Evolutionary conservation across 1,284 basidiomycete species (phyloP), one percentile per base, ranked within the genome.

Genomic region (Porodaedalea pini): DNA sequence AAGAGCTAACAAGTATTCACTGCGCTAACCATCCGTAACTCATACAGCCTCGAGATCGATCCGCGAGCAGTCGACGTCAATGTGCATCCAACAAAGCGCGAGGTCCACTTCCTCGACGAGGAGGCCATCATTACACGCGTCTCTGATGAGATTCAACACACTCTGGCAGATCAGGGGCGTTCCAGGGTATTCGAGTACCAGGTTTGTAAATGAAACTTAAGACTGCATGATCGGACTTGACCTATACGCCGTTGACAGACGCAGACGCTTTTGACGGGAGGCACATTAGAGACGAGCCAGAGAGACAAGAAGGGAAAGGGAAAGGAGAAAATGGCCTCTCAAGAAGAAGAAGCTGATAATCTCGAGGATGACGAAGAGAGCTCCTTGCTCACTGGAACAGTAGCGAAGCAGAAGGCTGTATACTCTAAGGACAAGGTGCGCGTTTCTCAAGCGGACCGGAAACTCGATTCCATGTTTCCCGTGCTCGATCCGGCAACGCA

Each of bases 81-180:
- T 65, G 95, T 99, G 0, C 96, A 98, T 69, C 97, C 97, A 0
- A 99, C 97, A 1, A 99, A 99, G 71, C 88, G 90, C 37, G 95
- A 98, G 70, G 94, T 98, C 0, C 92, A 95, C 64, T 99, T 99
- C 66, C 73, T 98, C 55, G 85, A 98, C 63, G 94, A 99, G 69
- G 97, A 98, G 54, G 79, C 79, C 11, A 92, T 98, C 64, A 88
- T 90, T 3, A 87, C 94, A 63, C 76, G 75, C 5, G 84, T 99
- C 49, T 85, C 90, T n/a, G 83, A 88, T 62, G 78, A 77, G 0
- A 75, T 97, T 1, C 86, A 91, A 61, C 73, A 78, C 48, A 77
- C 76, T 21, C 74, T 95, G n/a, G 78, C 85, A 0, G 79, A 79
- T 65, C 72, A 92, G 73, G 82, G 81, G 67, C 79, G 79, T 57